Base-by-base conservation (phyloP, 176 grass and related monocot genomes). In the Carex myosuroides region DNA sequence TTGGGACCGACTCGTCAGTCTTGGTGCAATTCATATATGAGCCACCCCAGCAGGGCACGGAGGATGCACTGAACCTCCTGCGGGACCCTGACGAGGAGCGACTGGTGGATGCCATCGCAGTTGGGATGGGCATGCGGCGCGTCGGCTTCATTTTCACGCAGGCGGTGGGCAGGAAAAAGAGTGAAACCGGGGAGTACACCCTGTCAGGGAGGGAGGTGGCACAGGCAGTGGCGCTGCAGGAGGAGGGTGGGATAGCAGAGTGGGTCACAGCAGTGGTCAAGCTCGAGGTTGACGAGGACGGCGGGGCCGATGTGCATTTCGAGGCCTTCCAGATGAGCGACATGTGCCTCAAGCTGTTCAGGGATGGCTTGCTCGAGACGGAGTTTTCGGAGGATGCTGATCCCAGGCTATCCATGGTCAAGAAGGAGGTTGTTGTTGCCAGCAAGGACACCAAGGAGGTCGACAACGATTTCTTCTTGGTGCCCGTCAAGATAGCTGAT, bases 301-400 rank as follows among this genome's bases (percentile, higher is more conserved):
- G 90, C 48, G 87, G 89, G 4, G 85, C 85, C 0, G 93, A 95
- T 13, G 96, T 99, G 80, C 96, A 99, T 80, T 95, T 99, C 6
- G 96, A 99, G 88, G 93, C 96, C 1, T 99, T 99, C 87, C 96
- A 95, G 89, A 94, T 99, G 93, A 99, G 96, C 29, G 96, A 99
- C 72, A 90, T 79, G 57, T 99, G 96, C 80, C 80, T 95, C 13
- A 93, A 91, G 86, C 89, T 99, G 44, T 93, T 90, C 79, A 99
- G 87, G 89, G 93, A 95, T 29, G 89, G 90, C n/a, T 85, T 94
- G 72, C 85, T 99, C 22, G 85, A 93, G 50, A 92, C 88, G 3
- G 91, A 94, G 44, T 62, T 95, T 68, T 64, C 81, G n/a, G 89
- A 95, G 41, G 60, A 82, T 10, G 89, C 91, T 7, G 93, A 99